Evolutionary conservation across 129 eudicot species (phyloP).

Genomic region (Tagetes erecta): DNA sequence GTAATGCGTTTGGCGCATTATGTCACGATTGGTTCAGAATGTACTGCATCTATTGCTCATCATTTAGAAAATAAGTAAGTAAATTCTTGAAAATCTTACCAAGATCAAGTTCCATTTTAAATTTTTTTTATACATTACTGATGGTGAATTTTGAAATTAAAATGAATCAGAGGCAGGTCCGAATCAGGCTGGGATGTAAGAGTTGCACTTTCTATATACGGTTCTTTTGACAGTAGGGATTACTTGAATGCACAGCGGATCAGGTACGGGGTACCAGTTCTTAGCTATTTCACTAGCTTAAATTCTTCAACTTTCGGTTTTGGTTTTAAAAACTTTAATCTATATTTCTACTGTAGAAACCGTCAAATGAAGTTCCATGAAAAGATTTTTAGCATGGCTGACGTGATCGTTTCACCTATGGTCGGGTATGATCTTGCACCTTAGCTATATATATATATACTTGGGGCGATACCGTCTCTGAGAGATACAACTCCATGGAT

Average conservation of each 20-base stretch:
- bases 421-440: constrained; percentile 57
- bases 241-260: constrained; percentile 90
- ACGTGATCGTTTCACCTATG: constrained; percentile 92
- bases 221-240: constrained; percentile 75
- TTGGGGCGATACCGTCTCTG: not conserved
- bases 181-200: constrained; percentile 87
- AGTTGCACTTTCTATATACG: constrained; percentile 80
- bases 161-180: constrained; percentile 47
- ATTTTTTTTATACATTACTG: not conserved
- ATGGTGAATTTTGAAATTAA: constrained; percentile 23
- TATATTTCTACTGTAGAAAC: constrained; percentile 41
- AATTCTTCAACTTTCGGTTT: not conserved
- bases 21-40: constrained; percentile 87
- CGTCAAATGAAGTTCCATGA: constrained; percentile 79
- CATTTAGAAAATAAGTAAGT: constrained; percentile 69
- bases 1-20: constrained; percentile 95
- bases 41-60: constrained; percentile 63
- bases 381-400: constrained; percentile 72
- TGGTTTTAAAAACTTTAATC: not conserved
- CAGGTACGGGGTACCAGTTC: constrained; percentile 66
- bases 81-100: not conserved
- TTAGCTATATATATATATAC: not conserved
- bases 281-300: not conserved
- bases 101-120: not conserved
- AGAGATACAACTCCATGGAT: not conserved